A percentile compares a stretch with the other conserved stretches of the same genome.
These are phyloP conservation scores for Paramecium sexaurelia DNA, from an alignment of 73 alveolate species.

Conservation along the genomic window DNA sequence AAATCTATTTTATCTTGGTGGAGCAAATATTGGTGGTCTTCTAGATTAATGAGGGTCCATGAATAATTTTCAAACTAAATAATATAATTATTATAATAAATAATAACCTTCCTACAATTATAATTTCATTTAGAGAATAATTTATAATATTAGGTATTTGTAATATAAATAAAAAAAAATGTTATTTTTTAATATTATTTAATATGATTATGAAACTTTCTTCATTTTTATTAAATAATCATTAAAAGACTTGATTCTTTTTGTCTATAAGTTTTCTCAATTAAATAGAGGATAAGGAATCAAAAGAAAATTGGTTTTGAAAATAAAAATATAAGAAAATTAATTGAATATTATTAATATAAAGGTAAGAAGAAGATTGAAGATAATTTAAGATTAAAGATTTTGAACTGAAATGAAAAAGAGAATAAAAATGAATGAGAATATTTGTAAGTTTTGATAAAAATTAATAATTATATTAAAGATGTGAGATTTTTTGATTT, in stretches of 20 bases:
- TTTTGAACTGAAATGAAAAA: neutral
- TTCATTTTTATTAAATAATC: no score
- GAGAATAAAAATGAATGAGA: neutral
- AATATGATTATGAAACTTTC: no score
- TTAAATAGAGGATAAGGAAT: no score
- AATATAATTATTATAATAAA: neutral
- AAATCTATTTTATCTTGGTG: neutral
- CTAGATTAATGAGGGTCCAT: neutral
- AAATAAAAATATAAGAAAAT: no score
- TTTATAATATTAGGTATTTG: no score
- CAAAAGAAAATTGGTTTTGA: no score
- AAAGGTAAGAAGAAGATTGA: no score
- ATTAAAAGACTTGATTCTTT: no score
- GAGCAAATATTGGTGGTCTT: constrained; percentile 25
- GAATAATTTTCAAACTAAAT: neutral
- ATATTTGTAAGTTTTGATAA: neutral
- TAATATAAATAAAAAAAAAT: no score
- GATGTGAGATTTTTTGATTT: neutral
- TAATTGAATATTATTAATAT: no score
- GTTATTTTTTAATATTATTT: no score
- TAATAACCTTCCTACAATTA: neutral
- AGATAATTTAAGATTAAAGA: no score
- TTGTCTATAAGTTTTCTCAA: neutral
- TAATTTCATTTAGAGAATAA: neutral
- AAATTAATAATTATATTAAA: neutral